phyloP scores from a whole-genome alignment of 345 rosid species.

The Gossypium rotundifolium region DNA sequence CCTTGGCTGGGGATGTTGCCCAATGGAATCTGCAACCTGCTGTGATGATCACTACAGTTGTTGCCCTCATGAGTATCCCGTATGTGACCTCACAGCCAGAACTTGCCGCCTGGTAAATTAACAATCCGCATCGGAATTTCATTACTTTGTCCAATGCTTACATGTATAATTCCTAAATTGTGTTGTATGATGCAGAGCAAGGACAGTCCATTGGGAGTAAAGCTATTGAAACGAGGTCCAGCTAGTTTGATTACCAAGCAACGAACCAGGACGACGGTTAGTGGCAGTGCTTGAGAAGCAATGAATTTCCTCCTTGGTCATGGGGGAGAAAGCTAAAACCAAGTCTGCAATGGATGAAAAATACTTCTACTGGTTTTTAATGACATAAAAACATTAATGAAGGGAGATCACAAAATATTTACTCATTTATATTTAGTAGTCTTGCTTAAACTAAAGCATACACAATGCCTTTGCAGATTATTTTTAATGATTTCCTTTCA shows the following conservation, averaged over 20 bases:
- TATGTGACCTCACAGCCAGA: slow-evolving; percentile 55
- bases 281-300: slow-evolving; percentile 22
- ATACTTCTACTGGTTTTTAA: not conserved
- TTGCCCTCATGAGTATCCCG: slow-evolving; percentile 72
- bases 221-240: slow-evolving; percentile 43
- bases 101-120: slow-evolving; percentile 62
- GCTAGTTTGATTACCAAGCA: slow-evolving; percentile 33
- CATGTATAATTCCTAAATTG: not conserved
- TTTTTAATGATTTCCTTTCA: not conserved
- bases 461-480: not conserved
- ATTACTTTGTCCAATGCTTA: not conserved
- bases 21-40: slow-evolving; percentile 75
- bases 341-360: not conserved
- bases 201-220: slow-evolving; percentile 49
- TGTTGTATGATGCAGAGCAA: slow-evolving; percentile 41
- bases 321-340: not conserved
- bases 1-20: slow-evolving; percentile 94
- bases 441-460: not conserved
- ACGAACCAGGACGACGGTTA: slow-evolving; percentile 2
- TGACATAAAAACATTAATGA: not conserved
- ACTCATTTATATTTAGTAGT: not conserved
- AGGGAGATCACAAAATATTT: not conserved
- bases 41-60: slow-evolving; percentile 69
- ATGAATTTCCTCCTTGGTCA: not conserved
- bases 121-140: not conserved